Conservation (phyloP, 192 early-diverging fungal genomes). For the Rhizophagus clarus region DNA sequence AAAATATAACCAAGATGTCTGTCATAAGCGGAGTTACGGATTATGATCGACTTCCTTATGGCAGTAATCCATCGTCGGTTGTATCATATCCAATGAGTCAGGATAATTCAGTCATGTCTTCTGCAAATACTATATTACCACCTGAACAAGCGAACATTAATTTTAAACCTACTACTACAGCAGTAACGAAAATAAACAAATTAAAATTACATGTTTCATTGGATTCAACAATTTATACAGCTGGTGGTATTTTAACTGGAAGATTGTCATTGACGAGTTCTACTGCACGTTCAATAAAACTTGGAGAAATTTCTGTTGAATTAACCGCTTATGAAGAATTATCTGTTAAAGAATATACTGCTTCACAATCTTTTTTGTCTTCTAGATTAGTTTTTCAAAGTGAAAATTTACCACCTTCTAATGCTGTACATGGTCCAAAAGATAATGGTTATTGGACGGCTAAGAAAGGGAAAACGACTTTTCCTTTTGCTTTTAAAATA, state of each 20-base stretch:
- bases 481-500: conserved; percentile 65
- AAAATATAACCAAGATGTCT: background rate
- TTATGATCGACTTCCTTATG: background rate
- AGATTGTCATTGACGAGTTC: conserved; percentile 54
- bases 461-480: conserved; percentile 66
- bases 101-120: background rate
- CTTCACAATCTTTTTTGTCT: conserved; percentile 55
- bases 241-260: conserved; percentile 58
- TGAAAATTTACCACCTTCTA: conserved; percentile 52
- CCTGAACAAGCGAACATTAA: conserved; percentile 41
- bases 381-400: conserved; percentile 61
- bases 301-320: conserved; percentile 68
- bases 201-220: conserved; percentile 59
- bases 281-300: conserved; percentile 47
- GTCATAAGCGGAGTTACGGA: background rate
- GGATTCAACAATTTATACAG: conserved; percentile 62
- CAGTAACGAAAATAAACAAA: conserved; percentile 59
- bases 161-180: conserved; percentile 57
- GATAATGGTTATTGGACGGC: conserved; percentile 59
- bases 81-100: background rate
- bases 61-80: background rate
- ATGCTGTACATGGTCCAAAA: conserved; percentile 57
- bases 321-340: conserved; percentile 63
- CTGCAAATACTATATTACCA: conserved; percentile 8
- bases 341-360: conserved; percentile 46